Percentiles rank a stretch among this genome's conserved stretches.
Evolutionary conservation across 2,329 filamentous ascomycete species (phyloP).

Genomic region (Epichloe glyceriae): DNA sequence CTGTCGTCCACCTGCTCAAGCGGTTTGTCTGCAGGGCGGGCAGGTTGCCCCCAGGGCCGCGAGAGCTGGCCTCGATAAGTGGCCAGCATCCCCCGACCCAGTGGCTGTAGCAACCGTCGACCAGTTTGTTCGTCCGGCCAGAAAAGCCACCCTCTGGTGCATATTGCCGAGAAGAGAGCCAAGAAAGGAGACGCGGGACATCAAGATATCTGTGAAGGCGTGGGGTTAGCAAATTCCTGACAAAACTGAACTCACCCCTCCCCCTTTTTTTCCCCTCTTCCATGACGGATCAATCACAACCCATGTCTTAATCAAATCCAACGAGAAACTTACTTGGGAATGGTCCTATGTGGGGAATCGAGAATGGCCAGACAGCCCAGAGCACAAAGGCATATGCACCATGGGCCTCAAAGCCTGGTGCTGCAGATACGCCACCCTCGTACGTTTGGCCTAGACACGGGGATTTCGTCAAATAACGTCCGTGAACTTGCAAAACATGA

Average conservation of each 20-base stretch:
- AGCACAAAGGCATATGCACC: constrained; percentile 95
- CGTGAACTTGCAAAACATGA: constrained; percentile 5
- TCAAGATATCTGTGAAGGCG: constrained; percentile 51
- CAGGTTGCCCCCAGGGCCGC: constrained; percentile 30
- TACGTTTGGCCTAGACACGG: constrained; percentile 65
- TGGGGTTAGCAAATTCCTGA: constrained; percentile 19
- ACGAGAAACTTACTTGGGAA: constrained; percentile 48
- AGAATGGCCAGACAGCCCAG: constrained; percentile 80
- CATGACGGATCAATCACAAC: background rate
- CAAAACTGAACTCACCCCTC: background rate
- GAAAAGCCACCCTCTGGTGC: constrained; percentile 86
- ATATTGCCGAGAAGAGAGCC: constrained; percentile 83
- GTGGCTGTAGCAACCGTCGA: constrained; percentile 96
- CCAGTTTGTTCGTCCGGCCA: constrained; percentile 91
- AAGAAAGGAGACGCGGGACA: constrained; percentile 63
- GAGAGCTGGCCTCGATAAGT: constrained; percentile 67
- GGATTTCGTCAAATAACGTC: constrained; percentile 3
- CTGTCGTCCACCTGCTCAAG: constrained; percentile 24
- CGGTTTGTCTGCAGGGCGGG: constrained; percentile 16
- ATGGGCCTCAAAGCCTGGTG: constrained; percentile 81
- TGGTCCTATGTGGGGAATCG: constrained; percentile 60
- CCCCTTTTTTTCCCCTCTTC: background rate
- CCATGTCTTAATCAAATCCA: background rate
- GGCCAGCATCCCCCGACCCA: constrained; percentile 97
- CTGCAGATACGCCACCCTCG: constrained; percentile 83